Conservation (phyloP, 129 eudicot genomes). For the Tagetes patula region DNA sequence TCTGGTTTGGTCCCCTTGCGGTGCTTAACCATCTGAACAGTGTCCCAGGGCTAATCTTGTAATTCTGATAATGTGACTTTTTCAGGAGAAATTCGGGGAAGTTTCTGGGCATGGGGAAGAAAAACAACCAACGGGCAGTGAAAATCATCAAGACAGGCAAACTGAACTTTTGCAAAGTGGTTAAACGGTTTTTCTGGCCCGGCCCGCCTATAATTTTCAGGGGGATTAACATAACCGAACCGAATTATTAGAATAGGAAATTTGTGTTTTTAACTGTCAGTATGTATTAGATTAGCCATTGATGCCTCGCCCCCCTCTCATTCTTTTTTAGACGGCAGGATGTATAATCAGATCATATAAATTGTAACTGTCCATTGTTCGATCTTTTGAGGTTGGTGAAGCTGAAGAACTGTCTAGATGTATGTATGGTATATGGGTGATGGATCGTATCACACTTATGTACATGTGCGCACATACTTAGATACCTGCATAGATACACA, state of each 20-base stretch:
- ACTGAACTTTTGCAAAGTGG: slow-evolving; percentile 19
- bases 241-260: slow-evolving; percentile 7
- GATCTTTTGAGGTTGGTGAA: slow-evolving; percentile 15
- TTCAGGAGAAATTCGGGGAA: slow-evolving; percentile 68
- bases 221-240: slow-evolving; percentile 12
- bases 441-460: too few species aligned
- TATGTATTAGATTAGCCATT: slow-evolving; percentile 45
- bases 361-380: slow-evolving; percentile 31
- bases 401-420: not conserved
- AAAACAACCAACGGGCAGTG: not conserved
- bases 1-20: not conserved
- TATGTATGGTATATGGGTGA: too few species aligned
- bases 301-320: slow-evolving; percentile 26
- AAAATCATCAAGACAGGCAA: slow-evolving; percentile 5
- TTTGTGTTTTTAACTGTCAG: slow-evolving; percentile 24
- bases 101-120: slow-evolving; percentile 42
- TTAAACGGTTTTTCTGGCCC: not conserved
- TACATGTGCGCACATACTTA: too few species aligned
- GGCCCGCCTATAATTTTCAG: not conserved
- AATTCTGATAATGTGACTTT: slow-evolving; percentile 10
- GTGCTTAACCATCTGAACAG: not conserved
- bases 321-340: slow-evolving; percentile 32
- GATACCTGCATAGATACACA: too few species aligned
- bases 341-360: slow-evolving; percentile 20
- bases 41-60: not conserved